Percentiles rank a stretch among this genome's conserved stretches.
These are phyloP conservation scores for Diaporthe ilicicola DNA, from an alignment of 2,329 filamentous ascomycete genomes.

Conservation along the genomic window DNA sequence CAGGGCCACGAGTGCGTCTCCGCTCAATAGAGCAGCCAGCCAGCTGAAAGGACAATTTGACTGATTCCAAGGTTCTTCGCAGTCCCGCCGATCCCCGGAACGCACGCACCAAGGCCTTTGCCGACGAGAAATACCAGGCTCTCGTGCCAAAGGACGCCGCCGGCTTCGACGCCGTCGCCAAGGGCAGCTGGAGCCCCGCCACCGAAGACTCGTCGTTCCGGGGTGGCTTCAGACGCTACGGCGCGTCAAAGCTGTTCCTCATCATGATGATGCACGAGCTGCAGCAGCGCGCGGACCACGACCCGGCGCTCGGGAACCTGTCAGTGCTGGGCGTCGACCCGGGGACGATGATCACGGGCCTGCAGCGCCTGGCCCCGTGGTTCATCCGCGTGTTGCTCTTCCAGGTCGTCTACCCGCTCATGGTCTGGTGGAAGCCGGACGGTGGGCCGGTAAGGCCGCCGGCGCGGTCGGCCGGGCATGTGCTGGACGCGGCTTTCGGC, in stretches of 20 bases:
- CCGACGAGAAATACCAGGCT: conserved; percentile 37
- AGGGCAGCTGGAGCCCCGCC: conserved; percentile 38
- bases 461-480: conserved; percentile 42
- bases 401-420: conserved; percentile 31
- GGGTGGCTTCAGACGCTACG: conserved; percentile 42
- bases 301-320: conserved; percentile 41
- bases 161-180: conserved; percentile 38
- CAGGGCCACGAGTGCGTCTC: conserved; percentile 20
- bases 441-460: conserved; percentile 39
- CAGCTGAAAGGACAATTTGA: too few species aligned
- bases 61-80: too few species aligned
- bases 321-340: conserved; percentile 45
- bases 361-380: conserved; percentile 36
- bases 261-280: conserved; percentile 45
- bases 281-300: conserved; percentile 39
- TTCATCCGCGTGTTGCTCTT: conserved; percentile 33
- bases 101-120: not conserved
- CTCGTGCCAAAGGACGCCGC: conserved; percentile 34
- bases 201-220: conserved; percentile 35
- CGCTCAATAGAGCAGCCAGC: too few species aligned
- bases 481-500: conserved; percentile 42
- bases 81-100: not conserved
- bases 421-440: conserved; percentile 33
- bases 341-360: conserved; percentile 41
- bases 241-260: conserved; percentile 42